Percentiles rank a stretch among this genome's conserved stretches.
Conservation (phyloP, 1,284 basidiomycete genomes). For the Ceratobasidium sp. region DNA sequence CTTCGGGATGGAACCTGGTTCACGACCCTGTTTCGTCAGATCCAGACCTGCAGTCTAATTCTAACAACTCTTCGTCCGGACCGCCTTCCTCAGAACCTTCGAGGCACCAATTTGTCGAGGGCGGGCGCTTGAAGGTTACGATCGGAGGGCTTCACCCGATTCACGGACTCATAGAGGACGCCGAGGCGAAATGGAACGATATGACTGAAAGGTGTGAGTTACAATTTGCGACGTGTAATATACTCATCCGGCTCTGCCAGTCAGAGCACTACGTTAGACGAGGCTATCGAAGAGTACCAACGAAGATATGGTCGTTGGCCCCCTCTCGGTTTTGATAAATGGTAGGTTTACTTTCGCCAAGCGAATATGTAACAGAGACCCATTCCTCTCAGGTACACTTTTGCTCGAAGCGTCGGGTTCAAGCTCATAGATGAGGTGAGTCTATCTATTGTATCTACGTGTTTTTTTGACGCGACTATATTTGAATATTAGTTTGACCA, state of each 20-base stretch:
- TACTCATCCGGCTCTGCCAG: constrained; percentile 39
- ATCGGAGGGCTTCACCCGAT: constrained; percentile 41
- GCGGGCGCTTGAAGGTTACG: constrained; percentile 24
- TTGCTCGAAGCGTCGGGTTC: constrained; percentile 53
- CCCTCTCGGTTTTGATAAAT: constrained; percentile 55
- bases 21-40: background rate
- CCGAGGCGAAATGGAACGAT: constrained; percentile 41
- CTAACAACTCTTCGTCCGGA: background rate
- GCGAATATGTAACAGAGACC: background rate
- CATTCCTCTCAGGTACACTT: constrained; percentile 52
- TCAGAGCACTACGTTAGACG: constrained; percentile 67
- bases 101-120: constrained; percentile 11
- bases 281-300: constrained; percentile 63
- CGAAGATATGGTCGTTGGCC: constrained; percentile 52
- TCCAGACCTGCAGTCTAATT: background rate
- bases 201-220: constrained; percentile 27
- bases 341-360: constrained; percentile 49
- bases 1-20: constrained; percentile 14
- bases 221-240: background rate
- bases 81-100: background rate
- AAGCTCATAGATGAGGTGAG: constrained; percentile 54
- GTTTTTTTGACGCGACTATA: background rate
- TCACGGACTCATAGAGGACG: constrained; percentile 27
- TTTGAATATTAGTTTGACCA: constrained; percentile 52
- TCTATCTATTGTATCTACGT: background rate